Conservation (phyloP, 495 filamentous ascomycete species). For the Penicillium turbatum region DNA sequence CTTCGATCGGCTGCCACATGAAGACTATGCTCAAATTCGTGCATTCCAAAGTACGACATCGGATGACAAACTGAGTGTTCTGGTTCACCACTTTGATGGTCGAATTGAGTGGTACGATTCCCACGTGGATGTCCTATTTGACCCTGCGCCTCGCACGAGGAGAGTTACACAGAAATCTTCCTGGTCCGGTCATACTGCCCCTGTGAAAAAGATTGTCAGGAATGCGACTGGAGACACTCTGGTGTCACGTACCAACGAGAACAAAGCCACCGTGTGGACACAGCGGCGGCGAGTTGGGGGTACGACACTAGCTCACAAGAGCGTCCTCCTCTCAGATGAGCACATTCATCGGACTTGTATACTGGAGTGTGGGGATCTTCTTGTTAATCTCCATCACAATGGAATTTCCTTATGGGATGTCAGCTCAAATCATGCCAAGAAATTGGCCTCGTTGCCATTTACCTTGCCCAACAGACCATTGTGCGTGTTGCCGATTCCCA, state of each 20-base stretch:
- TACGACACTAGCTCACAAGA: slow-evolving; percentile 61
- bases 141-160: slow-evolving; percentile 62
- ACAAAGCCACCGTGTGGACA: slow-evolving; percentile 80
- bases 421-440: slow-evolving; percentile 49
- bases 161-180: slow-evolving; percentile 56
- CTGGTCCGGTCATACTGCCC: slow-evolving; percentile 81
- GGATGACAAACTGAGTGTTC: slow-evolving; percentile 62
- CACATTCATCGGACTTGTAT: slow-evolving; percentile 83
- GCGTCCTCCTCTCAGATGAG: slow-evolving; percentile 60
- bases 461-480: slow-evolving; percentile 66
- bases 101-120: slow-evolving; percentile 76
- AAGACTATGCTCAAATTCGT: slow-evolving; percentile 66
- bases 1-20: slow-evolving; percentile 33
- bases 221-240: slow-evolving; percentile 76
- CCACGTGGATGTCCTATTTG: slow-evolving; percentile 75
- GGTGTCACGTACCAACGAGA: slow-evolving; percentile 72
- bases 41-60: slow-evolving; percentile 61
- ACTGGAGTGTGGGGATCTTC: slow-evolving; percentile 66
- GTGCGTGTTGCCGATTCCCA: slow-evolving; percentile 75
- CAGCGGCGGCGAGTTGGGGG: slow-evolving; percentile 48
- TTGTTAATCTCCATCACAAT: slow-evolving; percentile 76
- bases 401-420: slow-evolving; percentile 80
- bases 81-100: slow-evolving; percentile 86
- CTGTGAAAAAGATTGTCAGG: slow-evolving; percentile 79
- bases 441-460: slow-evolving; percentile 57